phyloP scores from a whole-genome alignment of 2,329 filamentous ascomycete genomes.

The Rhinocladiella mackenziei region DNA sequence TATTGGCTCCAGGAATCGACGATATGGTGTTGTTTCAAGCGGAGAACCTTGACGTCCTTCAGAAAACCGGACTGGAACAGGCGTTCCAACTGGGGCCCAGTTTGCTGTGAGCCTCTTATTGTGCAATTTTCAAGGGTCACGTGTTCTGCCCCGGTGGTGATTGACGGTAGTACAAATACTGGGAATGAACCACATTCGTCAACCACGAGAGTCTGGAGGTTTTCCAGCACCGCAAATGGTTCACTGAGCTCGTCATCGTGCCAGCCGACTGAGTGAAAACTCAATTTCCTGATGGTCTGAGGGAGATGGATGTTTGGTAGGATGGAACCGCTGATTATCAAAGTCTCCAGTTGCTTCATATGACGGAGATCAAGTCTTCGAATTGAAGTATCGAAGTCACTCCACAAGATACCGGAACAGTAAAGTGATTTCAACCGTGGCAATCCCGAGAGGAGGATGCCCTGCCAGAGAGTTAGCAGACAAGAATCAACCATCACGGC shows the following conservation, averaged over 20 bases:
- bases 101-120: too few relatives aligned
- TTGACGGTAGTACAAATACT: not conserved
- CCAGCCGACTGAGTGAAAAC: not conserved
- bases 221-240: not conserved
- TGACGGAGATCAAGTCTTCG: not conserved
- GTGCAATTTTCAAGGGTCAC: not conserved
- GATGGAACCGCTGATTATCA: not conserved
- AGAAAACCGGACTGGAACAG: constrained; percentile 5
- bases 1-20: not conserved
- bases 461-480: not conserved
- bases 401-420: not conserved
- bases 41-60: constrained; percentile 7
- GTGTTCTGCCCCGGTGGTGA: not conserved
- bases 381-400: too few relatives aligned
- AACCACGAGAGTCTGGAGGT: constrained; percentile 1
- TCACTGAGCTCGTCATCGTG: not conserved
- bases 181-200: not conserved
- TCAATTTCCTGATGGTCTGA: not conserved
- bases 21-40: constrained; percentile 1
- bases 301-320: not conserved
- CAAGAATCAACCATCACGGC: not conserved
- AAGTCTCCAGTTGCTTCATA: constrained; percentile 2
- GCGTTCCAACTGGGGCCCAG: too few relatives aligned
- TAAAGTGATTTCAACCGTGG: not conserved
- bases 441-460: not conserved